A percentile compares a stretch with the other conserved stretches of the same genome.
Evolutionary conservation across 805 yeast species (phyloP).

Genomic region (Candida sakaeoensis): DNA sequence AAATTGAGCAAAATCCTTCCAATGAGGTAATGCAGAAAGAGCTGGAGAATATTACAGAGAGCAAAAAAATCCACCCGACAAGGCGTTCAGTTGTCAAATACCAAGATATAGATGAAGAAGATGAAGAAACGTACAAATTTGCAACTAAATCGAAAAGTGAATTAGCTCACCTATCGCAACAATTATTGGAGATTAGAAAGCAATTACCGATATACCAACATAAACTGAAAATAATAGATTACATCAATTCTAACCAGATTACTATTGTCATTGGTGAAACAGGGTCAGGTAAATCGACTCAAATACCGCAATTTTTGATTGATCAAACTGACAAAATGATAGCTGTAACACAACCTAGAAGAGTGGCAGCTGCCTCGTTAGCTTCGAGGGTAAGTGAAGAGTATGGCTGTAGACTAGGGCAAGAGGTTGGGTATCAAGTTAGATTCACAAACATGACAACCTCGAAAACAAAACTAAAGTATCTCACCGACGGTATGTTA

Average conservation of each 20-base stretch:
- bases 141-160: constrained; percentile 11
- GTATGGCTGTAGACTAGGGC: constrained; percentile 71
- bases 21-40: too few relatives aligned
- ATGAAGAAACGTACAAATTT: constrained; percentile 9
- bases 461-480: constrained; percentile 64
- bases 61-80: constrained; percentile 4
- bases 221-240: constrained; percentile 56
- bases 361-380: constrained; percentile 94
- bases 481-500: constrained; percentile 96
- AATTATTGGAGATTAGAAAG: constrained; percentile 49
- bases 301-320: constrained; percentile 88
- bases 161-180: constrained; percentile 38
- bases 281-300: constrained; percentile 97
- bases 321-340: constrained; percentile 50
- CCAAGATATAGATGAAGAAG: constrained; percentile 24
- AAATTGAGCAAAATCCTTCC: too few relatives aligned
- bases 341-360: constrained; percentile 95
- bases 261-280: constrained; percentile 92
- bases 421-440: constrained; percentile 87
- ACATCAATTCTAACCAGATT: constrained; percentile 56
- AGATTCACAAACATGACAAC: constrained; percentile 71
- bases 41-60: background rate
- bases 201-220: constrained; percentile 75
- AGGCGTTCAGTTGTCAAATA: constrained; percentile 9
- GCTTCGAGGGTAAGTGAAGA: constrained; percentile 93